These are phyloP conservation scores for Psilocybe sp. DNA, from an alignment of 768 basidiomycete genomes.

Conservation along the genomic window DNA sequence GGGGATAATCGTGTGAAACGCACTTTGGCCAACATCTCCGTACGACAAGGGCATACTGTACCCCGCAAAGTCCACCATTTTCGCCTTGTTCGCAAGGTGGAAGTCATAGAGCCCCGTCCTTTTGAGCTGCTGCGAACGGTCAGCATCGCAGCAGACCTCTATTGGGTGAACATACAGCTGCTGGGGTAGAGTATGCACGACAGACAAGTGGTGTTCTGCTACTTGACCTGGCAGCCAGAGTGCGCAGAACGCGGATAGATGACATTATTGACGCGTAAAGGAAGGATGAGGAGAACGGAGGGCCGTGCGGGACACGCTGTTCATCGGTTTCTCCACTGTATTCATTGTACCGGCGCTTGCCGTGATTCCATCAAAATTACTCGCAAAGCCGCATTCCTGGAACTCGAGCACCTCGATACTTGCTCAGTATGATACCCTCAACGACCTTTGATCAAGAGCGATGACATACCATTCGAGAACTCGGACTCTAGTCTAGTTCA, in stretches of 20 bases:
- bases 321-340: no score
- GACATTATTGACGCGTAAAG: constrained; percentile 9
- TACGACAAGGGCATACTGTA: constrained; percentile 93
- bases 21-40: constrained; percentile 77
- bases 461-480: no score
- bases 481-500: no score
- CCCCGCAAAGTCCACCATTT: constrained; percentile 97
- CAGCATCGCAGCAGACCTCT: not conserved
- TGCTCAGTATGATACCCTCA: no score
- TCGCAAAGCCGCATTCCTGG: no score
- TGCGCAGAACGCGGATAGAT: no score
- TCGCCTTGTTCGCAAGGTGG: constrained; percentile 77
- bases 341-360: no score
- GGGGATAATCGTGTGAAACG: constrained; percentile 18
- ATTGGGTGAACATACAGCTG: constrained; percentile 11
- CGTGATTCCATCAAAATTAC: no score
- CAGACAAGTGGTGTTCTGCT: constrained; percentile 3
- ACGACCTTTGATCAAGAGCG: no score
- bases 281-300: constrained; percentile 13
- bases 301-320: no score
- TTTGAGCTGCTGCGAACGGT: constrained; percentile 29
- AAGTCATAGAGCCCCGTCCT: constrained; percentile 88
- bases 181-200: constrained; percentile 20
- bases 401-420: no score
- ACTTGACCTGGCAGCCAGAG: not conserved